Base-by-base conservation (phyloP, 768 basidiomycete genomes). In the Leccinum sublutescens region DNA sequence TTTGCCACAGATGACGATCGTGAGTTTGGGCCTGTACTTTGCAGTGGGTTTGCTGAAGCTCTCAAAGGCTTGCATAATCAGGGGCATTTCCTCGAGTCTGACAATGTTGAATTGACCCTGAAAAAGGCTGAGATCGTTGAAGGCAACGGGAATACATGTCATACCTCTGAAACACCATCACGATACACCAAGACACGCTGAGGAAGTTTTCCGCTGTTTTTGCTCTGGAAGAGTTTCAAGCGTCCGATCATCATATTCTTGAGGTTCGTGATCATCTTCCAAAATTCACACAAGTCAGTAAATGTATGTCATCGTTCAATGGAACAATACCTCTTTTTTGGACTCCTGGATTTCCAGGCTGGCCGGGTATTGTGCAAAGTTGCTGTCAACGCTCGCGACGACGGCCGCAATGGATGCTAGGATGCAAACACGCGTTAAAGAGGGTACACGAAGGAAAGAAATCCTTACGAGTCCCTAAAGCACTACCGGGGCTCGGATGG, bases 91-190 rank as follows among this genome's bases (percentile, higher is more conserved):
- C 25, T 80, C 75, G 15, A 21, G 17, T 31, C 79, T 71, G 31
- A 84, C 82, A 10, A 71, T 76, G 10, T 69, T 55, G 61, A 82
- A 84, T 74, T 83, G 83, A 1, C 82, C 82, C 76, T 82, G 54
- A 12, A 54, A 52, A 10, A 33, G 17, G 40, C 43, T 73, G 58
- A 73, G 56, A 34, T 19, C 3, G 11, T 10, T 12, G 45, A 54
- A 54, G 47, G 15, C 8, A 58, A 54, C 3, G 10, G 11, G 3
- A 3, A 49, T 19, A 36, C 23, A 57, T 27, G 50, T 48, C 74
- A 36, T 53, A 87, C 89, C 75, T 92, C 90, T 2, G 89, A 91
- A 29, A 93, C 89, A 52, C 91, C 91, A 68, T 93, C 91, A 8
- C 82, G 77, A 64, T 82, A 84, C n/a, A 84, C 78, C n/a, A 84